These are phyloP conservation scores for Coemansia sp. DNA, from an alignment of 192 early-diverging fungal species.

Conservation along the genomic window DNA sequence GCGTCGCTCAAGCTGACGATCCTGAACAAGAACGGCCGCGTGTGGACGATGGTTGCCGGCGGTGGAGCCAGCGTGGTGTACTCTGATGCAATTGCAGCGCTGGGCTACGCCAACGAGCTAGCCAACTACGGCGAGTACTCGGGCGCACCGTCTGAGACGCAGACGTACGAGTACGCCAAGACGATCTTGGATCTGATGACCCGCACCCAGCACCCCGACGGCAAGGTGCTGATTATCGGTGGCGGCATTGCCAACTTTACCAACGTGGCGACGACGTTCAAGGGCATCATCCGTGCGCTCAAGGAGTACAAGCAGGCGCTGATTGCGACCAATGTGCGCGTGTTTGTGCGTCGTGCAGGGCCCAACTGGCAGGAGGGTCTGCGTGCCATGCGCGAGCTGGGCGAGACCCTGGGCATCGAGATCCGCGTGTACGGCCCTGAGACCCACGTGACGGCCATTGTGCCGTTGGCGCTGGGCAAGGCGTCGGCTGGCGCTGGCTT, in stretches of 20 bases:
- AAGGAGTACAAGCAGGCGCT: constrained; percentile 87
- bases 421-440: constrained; percentile 96
- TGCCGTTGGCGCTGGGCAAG: constrained; percentile 81
- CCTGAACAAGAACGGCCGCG: constrained; percentile 89
- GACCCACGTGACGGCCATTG: constrained; percentile 98
- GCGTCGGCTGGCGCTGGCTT: constrained; percentile 56
- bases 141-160: constrained; percentile 97
- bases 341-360: constrained; percentile 96
- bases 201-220: constrained; percentile 76
- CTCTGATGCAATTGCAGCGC: constrained; percentile 97
- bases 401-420: constrained; percentile 89
- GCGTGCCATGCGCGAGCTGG: constrained; percentile 87
- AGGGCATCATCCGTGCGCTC: constrained; percentile 95
- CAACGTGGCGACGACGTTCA: constrained; percentile 98
- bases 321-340: constrained; percentile 83
- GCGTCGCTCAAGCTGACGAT: constrained; percentile 98
- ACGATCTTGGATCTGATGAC: constrained; percentile 99
- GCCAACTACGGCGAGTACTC: constrained; percentile 99
- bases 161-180: constrained; percentile 99
- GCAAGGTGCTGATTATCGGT: constrained; percentile 97
- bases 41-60: constrained; percentile 99
- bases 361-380: constrained; percentile 99
- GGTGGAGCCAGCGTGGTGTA: constrained; percentile 98
- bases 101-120: constrained; percentile 88
- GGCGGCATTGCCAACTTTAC: constrained; percentile 99